Base-by-base conservation (phyloP, 2,329 filamentous ascomycete species). In the Sarocladium strictum region DNA sequence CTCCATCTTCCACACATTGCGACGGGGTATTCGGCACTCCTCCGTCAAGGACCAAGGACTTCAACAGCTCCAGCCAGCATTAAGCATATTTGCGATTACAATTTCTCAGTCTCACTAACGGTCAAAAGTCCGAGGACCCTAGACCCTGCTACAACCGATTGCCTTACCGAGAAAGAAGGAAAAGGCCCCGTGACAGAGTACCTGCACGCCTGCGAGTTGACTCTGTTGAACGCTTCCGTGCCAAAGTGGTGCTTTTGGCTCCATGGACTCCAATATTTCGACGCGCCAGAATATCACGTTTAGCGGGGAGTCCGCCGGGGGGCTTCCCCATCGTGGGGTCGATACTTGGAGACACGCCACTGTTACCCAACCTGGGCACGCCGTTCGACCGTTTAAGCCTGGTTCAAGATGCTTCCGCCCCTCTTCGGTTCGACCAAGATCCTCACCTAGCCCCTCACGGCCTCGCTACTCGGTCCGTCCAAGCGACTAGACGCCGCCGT, bases 271-370 rank as follows among this genome's bases (percentile, higher is more conserved):
- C 47, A 51, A 51, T 51, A 51, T 35, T 33, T 51, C 19, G 21
- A 21, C 47, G 17, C 12, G 23, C 23, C 21, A 26, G 14, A 27
- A 12, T 11, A 27, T 17, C 12, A 51, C 19, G 27, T 14, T 10
- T 35, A 51, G 47, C 47, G 26, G 47, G 47, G 47, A 11, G 33
- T 51, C 17, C 35, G 27, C 47, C 43, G 47, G 47, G 47, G 47
- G 47, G 3, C 47, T 51, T 51, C 47, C 47, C 47, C 47, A 51
- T 51, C 47, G 47, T 35, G 47, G 47, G 47, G 47, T 51, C 47
- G n/a, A 51, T 21, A n/a, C 27, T 51, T 33, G 29, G 29, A 51
- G 47, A 49, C 4, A 23, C 24, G 17, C 47, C 15, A 21, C 17
- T 24, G 4, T 35, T 11, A 12, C 35, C 29, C 27, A 43, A 21